Evolutionary conservation across 805 yeast genomes (phyloP), one percentile per base, ranked within the genome.

Genomic region (Clavispora vitiphila): DNA sequence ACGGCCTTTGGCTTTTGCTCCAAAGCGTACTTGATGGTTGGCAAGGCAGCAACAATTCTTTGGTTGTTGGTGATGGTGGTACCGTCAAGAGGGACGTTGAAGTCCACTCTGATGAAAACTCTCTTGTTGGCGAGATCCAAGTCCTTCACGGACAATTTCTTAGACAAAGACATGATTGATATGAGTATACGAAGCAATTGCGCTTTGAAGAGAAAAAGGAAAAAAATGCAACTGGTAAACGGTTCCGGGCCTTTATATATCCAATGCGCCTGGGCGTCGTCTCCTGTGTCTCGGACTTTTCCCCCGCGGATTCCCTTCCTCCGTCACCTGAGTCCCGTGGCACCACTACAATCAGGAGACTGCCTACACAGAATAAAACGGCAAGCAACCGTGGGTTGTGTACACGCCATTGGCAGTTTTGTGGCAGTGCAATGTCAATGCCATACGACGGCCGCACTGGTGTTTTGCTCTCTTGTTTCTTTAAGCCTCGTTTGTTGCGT

Each of bases 11-110:
- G 96, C 61, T 85, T 79, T 56, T 91, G 83, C 64, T 86, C 91
- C 65, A 86, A 74, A 41, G 91, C 97, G 69, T 91, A 93, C 72
- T 95, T 71, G 76, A 93, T 93, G 57, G 99, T 91, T 69, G 99
- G 99, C 60, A 95, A 74, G 56, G 99, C 99, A 67, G 99, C 99
- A 60, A 90, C 98, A 64, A 93, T 93, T 76, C 99, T 85, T 77
- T 93, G 98, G 78, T 93, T 95, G 82, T 95, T 93, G 76, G 99
- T 95, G 78, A 93, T 93, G 66, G 83, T 90, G 62, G 78, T 80
- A 57, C 97, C 98, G 64, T 93, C 98, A 59, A 93, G 81, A 66
- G 95, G 95, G 53, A 86, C 95, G 74, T 86, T 86, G 80, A 86
- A 86, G 70, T 91, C 97, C 50, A 95, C 99, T 76, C 99, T 86